phyloP scores from a whole-genome alignment of 192 early-diverging fungal genomes.

The Rhizophagus clarus region DNA sequence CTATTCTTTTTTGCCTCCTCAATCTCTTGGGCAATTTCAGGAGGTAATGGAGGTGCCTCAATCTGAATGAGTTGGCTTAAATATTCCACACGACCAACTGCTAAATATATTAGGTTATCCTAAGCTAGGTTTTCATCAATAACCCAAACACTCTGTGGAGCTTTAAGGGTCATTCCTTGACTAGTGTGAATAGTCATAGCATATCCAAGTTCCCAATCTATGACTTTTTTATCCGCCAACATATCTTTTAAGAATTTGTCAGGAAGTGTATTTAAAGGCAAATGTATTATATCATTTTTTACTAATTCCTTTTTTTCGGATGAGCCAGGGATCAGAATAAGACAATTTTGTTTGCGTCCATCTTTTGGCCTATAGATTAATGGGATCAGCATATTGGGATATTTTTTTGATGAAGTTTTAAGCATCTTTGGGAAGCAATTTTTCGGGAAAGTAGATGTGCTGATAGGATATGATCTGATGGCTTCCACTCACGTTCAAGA shows the following conservation, averaged over 20 bases:
- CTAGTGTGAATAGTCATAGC: conserved; percentile 23
- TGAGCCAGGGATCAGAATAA: conserved; percentile 14
- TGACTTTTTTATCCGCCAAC: conserved; percentile 11
- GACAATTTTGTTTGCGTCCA: conserved; percentile 28
- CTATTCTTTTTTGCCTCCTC: conserved; percentile 19
- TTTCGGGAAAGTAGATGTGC: no score
- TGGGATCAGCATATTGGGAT: conserved; percentile 1
- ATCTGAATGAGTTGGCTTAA: conserved; percentile 19
- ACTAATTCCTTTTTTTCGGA: conserved; percentile 25
- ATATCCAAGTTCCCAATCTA: conserved; percentile 27
- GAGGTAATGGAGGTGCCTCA: conserved; percentile 15
- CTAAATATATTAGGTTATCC: conserved; percentile 23
- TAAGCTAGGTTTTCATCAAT: conserved; percentile 23
- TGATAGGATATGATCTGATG: no score
- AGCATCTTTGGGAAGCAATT: no score
- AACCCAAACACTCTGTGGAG: conserved; percentile 26
- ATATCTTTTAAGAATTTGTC: conserved; percentile 26
- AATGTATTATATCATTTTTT: conserved; percentile 30
- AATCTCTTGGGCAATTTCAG: conserved; percentile 12
- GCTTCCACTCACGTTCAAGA: no score
- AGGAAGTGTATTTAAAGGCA: conserved; percentile 20
- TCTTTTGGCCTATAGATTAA: conserved; percentile 31
- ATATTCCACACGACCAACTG: conserved; percentile 29
- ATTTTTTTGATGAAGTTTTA: no score
- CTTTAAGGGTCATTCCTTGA: conserved; percentile 29